Evolutionary conservation across 228 moss, liverwort and hornwort species (phyloP).

Genomic region (Sphagnum magellanicum): DNA sequence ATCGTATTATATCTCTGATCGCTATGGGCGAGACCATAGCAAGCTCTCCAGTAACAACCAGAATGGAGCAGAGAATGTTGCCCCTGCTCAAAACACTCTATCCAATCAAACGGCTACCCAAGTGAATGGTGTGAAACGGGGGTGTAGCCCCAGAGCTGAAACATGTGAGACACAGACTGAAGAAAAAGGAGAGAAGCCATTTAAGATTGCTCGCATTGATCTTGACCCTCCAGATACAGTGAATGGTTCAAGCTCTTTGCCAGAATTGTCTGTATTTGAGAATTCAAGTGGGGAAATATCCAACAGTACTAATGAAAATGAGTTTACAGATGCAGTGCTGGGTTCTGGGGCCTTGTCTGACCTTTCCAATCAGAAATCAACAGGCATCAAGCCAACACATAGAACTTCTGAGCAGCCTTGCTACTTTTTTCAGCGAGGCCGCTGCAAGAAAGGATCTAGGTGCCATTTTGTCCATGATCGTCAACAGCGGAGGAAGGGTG

Average conservation of each 20-base stretch:
- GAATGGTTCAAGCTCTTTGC: neutral
- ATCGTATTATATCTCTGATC: constrained; percentile 51
- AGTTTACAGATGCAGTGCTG: constrained; percentile 1
- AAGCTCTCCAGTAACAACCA: neutral
- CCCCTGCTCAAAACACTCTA: constrained; percentile 1
- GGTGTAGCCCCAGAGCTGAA: constrained; percentile 15
- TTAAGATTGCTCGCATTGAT: constrained; percentile 40
- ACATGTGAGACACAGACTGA: constrained; percentile 2
- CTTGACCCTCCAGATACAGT: constrained; percentile 1
- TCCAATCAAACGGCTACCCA: constrained; percentile 6
- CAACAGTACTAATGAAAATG: neutral
- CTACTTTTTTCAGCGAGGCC: constrained; percentile 52
- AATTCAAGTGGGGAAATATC: neutral
- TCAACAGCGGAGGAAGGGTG: constrained; percentile 21
- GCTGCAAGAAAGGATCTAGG: constrained; percentile 63
- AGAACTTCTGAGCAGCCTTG: constrained; percentile 28
- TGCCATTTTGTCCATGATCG: constrained; percentile 61
- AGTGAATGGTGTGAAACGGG: constrained; percentile 39
- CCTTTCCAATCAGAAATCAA: neutral
- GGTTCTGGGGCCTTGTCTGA: neutral
- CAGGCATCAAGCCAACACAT: constrained; percentile 9
- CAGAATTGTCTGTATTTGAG: neutral
- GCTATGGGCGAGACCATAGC: constrained; percentile 3
- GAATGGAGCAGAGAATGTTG: neutral
- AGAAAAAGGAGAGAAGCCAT: constrained; percentile 26